A percentile compares a stretch with the other conserved stretches of the same genome.
Conservation (phyloP, 208 protist species). For the Leishmania tarentolae region DNA sequence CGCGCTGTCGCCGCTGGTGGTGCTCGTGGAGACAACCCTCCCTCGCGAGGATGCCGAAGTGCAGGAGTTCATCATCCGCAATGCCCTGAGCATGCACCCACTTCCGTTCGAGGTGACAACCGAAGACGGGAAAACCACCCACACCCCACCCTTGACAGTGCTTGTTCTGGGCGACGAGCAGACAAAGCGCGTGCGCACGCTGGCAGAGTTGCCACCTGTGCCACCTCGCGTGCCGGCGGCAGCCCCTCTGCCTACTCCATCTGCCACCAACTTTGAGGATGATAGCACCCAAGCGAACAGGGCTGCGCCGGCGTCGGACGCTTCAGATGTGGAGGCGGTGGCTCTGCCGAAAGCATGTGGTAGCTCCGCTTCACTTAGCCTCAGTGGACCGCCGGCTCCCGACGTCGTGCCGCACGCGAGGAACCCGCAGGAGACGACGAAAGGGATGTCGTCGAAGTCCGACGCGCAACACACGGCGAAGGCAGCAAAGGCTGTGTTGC, state of each 20-base stretch:
- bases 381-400: background rate
- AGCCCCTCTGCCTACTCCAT: background rate
- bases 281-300: background rate
- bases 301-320: background rate
- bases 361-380: no score
- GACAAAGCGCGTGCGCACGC: constrained; percentile 20
- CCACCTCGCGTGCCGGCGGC: background rate
- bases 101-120: constrained; percentile 13
- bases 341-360: background rate
- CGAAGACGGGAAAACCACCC: background rate
- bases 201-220: constrained; percentile 15
- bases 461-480: background rate
- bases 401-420: background rate
- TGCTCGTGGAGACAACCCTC: constrained; percentile 32
- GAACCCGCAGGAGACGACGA: no score
- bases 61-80: constrained; percentile 33
- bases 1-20: constrained; percentile 17
- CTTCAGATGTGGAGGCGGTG: background rate
- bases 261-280: background rate
- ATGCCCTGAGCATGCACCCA: constrained; percentile 33
- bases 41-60: constrained; percentile 29
- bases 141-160: constrained; percentile 25
- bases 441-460: background rate
- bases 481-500: background rate
- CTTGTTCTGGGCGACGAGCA: constrained; percentile 20